phyloP scores from a whole-genome alignment of 495 filamentous ascomycete genomes.

The Thozetella sp. region DNA sequence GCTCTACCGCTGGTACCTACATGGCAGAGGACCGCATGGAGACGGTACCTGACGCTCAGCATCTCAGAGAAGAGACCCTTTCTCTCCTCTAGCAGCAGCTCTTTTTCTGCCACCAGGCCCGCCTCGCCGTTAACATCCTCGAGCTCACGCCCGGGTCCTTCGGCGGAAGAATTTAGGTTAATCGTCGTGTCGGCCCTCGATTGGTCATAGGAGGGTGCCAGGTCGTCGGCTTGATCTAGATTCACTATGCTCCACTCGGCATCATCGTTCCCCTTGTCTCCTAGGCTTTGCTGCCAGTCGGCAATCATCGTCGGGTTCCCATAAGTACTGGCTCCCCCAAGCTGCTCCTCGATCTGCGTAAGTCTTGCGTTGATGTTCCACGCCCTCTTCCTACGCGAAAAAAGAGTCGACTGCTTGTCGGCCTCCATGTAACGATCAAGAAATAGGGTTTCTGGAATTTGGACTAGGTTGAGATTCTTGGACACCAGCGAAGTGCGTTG shows the following conservation, averaged over 20 bases:
- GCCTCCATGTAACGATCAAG: conserved; percentile 87
- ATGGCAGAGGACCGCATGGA: conserved; percentile 93
- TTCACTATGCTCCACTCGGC: conserved; percentile 2
- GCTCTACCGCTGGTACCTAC: conserved; percentile 58
- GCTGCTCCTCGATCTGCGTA: conserved; percentile 45
- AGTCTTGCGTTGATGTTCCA: conserved; percentile 78
- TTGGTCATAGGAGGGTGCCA: background rate
- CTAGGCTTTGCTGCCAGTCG: background rate
- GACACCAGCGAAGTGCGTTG: conserved; percentile 74
- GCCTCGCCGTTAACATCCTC: conserved; percentile 4
- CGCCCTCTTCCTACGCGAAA: conserved; percentile 60
- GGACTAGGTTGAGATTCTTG: conserved; percentile 80
- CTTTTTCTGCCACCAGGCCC: conserved; percentile 8
- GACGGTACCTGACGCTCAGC: conserved; percentile 68
- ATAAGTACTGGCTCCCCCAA: conserved; percentile 13
- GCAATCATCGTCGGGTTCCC: conserved; percentile 4
- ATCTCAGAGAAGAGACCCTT: conserved; percentile 63
- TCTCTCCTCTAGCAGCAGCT: conserved; percentile 30
- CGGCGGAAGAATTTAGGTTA: background rate
- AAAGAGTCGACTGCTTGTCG: conserved; percentile 55
- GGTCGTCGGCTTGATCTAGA: background rate
- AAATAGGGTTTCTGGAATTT: conserved; percentile 75
- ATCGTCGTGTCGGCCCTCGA: background rate
- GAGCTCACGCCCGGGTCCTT: background rate
- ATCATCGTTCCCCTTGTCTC: conserved; percentile 14